Conservation (phyloP, 257 asterid species). For the Nicotiana sylvestris region DNA sequence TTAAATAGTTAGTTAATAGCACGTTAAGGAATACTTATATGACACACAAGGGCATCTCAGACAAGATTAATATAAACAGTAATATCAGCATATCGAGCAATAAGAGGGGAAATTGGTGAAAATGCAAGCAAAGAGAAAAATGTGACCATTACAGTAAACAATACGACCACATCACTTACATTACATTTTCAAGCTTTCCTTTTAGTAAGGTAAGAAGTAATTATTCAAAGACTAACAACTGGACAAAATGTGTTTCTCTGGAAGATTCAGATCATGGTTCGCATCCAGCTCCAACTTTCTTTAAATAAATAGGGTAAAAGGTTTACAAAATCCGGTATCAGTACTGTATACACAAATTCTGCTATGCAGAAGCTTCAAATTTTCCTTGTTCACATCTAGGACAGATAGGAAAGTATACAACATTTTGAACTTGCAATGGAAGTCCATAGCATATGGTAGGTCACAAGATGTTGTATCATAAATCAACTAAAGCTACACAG, state of each 20-base stretch:
- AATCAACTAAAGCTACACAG: background rate
- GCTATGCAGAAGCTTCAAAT: background rate
- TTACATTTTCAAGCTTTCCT: background rate
- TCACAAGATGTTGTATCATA: no score
- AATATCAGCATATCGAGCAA: background rate
- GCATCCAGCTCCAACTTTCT: background rate
- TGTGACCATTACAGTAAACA: background rate
- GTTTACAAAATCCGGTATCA: background rate
- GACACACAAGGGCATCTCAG: background rate
- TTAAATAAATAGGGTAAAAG: background rate
- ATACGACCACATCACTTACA: background rate
- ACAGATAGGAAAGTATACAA: background rate
- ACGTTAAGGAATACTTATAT: background rate
- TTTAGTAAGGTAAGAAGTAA: background rate
- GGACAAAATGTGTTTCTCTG: background rate
- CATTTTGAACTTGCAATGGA: background rate
- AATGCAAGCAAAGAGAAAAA: background rate
- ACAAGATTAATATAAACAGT: background rate
- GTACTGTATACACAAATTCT: background rate
- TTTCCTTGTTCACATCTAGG: background rate
- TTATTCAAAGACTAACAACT: background rate
- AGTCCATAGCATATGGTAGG: background rate
- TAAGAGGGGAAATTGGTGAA: background rate
- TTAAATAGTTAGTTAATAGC: slow-evolving; percentile 4
- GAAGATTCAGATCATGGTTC: background rate